Percentiles rank a stretch among this genome's conserved stretches.
Evolutionary conservation across 2,329 filamentous ascomycete genomes (phyloP).

Genomic region (Colletotrichum incanum): DNA sequence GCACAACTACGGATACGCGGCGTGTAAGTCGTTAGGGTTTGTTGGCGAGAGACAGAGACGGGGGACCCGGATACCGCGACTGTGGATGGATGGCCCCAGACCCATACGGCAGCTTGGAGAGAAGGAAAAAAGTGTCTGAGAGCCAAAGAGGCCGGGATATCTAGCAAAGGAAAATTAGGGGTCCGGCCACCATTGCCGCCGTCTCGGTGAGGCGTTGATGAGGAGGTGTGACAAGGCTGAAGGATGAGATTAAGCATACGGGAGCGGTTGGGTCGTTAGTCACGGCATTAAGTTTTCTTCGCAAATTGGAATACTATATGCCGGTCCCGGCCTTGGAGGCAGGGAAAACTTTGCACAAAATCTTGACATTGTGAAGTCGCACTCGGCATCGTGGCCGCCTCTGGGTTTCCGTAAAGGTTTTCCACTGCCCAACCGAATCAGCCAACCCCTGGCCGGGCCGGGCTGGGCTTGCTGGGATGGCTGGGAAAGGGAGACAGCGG

Average conservation of each 20-base stretch:
- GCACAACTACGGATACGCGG: background rate
- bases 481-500: background rate
- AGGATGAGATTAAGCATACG: slow-evolving; percentile 13
- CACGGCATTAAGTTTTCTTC: background rate
- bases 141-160: background rate
- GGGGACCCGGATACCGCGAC: background rate
- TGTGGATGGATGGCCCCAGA: slow-evolving; percentile 4
- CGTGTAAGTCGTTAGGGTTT: background rate
- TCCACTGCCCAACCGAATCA: background rate
- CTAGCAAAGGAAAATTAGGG: background rate
- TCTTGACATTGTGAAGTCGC: background rate
- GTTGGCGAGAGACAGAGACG: background rate
- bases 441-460: background rate
- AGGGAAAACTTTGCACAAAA: background rate
- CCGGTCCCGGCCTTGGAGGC: background rate
- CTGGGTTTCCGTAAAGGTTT: background rate
- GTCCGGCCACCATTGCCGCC: background rate
- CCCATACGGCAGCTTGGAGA: background rate
- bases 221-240: slow-evolving; percentile 6
- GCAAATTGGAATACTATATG: background rate
- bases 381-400: slow-evolving; percentile 13
- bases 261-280: background rate
- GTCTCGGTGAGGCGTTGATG: background rate
- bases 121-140: background rate
- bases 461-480: background rate